Evolutionary conservation across 2,329 filamentous ascomycete genomes (phyloP).

Genomic region (Epichloe uncinata): DNA sequence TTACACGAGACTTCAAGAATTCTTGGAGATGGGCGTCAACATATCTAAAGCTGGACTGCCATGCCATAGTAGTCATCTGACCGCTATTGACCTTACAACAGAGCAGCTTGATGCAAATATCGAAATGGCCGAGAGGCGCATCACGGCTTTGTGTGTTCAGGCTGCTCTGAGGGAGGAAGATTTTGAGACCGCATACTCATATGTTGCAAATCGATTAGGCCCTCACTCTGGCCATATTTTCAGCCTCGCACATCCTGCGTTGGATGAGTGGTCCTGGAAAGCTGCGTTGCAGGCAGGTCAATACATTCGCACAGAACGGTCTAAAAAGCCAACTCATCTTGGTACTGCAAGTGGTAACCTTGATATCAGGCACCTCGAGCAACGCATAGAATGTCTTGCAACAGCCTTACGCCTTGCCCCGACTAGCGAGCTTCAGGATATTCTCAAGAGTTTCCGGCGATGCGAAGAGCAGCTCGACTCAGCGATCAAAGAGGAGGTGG

Average conservation of each 20-base stretch:
- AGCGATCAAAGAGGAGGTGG: slow-evolving; percentile 51
- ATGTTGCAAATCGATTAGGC: slow-evolving; percentile 57
- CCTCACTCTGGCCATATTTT: slow-evolving; percentile 6
- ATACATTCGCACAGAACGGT: slow-evolving; percentile 45
- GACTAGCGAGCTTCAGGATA: slow-evolving; percentile 54
- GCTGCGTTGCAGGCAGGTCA: slow-evolving; percentile 68
- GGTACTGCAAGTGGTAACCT: slow-evolving; percentile 46
- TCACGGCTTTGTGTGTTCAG: slow-evolving; percentile 70
- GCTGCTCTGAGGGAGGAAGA: slow-evolving; percentile 63
- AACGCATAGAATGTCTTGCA: slow-evolving; percentile 67
- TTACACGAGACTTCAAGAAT: slow-evolving; percentile 62
- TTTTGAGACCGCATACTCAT: slow-evolving; percentile 80
- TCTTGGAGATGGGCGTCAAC: slow-evolving; percentile 54
- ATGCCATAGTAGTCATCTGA: slow-evolving; percentile 3
- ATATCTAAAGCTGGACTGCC: slow-evolving; percentile 48
- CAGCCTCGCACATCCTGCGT: background rate
- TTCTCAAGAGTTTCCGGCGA: slow-evolving; percentile 59
- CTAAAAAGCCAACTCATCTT: slow-evolving; percentile 43
- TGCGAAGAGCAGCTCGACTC: slow-evolving; percentile 66
- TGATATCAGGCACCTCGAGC: slow-evolving; percentile 60
- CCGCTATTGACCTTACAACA: background rate
- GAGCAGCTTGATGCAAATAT: slow-evolving; percentile 13
- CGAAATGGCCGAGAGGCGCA: slow-evolving; percentile 44
- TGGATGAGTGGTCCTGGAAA: slow-evolving; percentile 63
- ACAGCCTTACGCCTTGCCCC: slow-evolving; percentile 65